Evolutionary conservation across 1,284 basidiomycete species (phyloP), one percentile per base, ranked within the genome.

Genomic region (Microbotryum lychnidis-dioicae): DNA sequence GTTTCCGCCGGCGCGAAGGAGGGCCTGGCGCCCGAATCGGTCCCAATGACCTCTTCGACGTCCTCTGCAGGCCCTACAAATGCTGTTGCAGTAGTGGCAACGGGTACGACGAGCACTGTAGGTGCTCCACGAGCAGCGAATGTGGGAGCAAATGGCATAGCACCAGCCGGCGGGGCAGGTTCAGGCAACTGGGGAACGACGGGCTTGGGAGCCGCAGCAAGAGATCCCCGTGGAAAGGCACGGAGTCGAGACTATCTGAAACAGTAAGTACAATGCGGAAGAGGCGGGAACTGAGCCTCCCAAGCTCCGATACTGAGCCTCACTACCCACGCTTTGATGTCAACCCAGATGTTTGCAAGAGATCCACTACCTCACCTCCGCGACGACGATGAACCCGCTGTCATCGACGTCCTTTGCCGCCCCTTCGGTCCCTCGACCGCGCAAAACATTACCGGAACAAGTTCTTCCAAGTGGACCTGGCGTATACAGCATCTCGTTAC

Each of bases 221-320:
- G 87, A 66, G 92, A 98, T 76, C 90, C 91, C 23, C 94, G 96
- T 76, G 89, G 89, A 70, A 84, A 94, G 69, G 91, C 92, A 49
- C 83, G 91, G 66, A 94, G 91, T 79, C 82, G 93, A 61, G 96
- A 98, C 66, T 99, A 97, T 76, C 82, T 99, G 69, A 97, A 98
- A 77, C 94, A 98, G 84, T 91, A 71, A 70, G 87, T 81, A 8
- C 37, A 7, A 33, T 20, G 12, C 21, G 16, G 29, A 50, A 16
- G 29, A 50, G 29, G 29, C 27, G 4, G 21, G 6, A 20, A 14
- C 20, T 18, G 23, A 50, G 12, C 31, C 37, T 29, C 7, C 10
- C 37, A 23, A 33, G n/a, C 48, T n/a, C 21, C 46, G 14, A 42
- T 18, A 16, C 14, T 18, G 37, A 42, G 14, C 18, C 21, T 9